Evolutionary conservation across 192 early-diverging fungal genomes (phyloP).

Genomic region (Paraglomus brasilianum): DNA sequence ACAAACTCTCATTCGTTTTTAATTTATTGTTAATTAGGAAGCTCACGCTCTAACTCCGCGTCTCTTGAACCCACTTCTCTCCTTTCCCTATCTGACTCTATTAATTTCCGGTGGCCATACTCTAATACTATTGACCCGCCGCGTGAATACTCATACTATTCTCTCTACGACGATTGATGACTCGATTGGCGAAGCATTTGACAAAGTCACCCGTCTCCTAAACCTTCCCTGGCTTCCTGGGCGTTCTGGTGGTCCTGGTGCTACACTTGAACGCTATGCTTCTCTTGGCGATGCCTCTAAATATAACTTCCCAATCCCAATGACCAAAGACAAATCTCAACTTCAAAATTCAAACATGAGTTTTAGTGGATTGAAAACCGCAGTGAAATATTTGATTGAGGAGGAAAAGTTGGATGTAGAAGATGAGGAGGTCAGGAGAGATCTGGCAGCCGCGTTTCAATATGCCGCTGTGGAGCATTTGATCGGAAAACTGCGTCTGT

Average conservation of each 20-base stretch:
- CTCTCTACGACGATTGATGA: slow-evolving; percentile 72
- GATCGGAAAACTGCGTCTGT: slow-evolving; percentile 61
- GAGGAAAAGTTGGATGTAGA: slow-evolving; percentile 41
- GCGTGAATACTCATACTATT: slow-evolving; percentile 57
- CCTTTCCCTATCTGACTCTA: slow-evolving; percentile 70
- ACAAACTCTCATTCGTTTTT: neutral
- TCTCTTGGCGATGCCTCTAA: slow-evolving; percentile 46
- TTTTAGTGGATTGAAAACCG: slow-evolving; percentile 75
- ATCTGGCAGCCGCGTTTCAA: slow-evolving; percentile 77
- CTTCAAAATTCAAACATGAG: slow-evolving; percentile 59
- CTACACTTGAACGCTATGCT: slow-evolving; percentile 66
- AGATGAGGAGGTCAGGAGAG: slow-evolving; percentile 37
- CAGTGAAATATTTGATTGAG: slow-evolving; percentile 55
- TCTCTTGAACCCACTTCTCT: slow-evolving; percentile 41
- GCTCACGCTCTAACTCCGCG: slow-evolving; percentile 79
- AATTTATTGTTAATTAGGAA: slow-evolving; percentile 44
- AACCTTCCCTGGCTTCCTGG: slow-evolving; percentile 61
- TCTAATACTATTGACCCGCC: slow-evolving; percentile 55
- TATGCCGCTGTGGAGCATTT: slow-evolving; percentile 56
- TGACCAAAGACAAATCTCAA: slow-evolving; percentile 53
- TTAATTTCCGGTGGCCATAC: slow-evolving; percentile 81
- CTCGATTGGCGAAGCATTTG: slow-evolving; percentile 77
- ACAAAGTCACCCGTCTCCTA: slow-evolving; percentile 72
- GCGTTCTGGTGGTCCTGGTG: slow-evolving; percentile 67
- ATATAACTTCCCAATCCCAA: slow-evolving; percentile 57